These are phyloP conservation scores for Setomelanomma holmii DNA, from an alignment of 2,329 filamentous ascomycete species.

Conservation along the genomic window DNA sequence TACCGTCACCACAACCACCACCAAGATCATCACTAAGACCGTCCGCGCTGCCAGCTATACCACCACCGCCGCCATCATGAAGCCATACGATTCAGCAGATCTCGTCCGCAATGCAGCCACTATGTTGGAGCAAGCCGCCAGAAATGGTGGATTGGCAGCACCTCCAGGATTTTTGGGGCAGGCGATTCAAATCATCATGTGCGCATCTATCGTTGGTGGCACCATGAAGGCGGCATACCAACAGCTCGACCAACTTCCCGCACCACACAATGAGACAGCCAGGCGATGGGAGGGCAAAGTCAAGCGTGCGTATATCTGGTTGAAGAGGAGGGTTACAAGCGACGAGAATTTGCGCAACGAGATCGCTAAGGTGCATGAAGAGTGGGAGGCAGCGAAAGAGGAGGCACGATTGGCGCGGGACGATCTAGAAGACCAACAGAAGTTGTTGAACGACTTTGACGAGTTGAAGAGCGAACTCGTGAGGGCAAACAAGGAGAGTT, in stretches of 20 bases:
- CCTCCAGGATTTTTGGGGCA: no score
- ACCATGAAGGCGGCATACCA: background rate
- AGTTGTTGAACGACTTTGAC: no score
- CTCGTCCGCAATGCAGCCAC: background rate
- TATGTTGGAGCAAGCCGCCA: background rate
- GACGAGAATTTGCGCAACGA: background rate
- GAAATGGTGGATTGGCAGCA: no score
- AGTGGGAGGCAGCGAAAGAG: background rate
- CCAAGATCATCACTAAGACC: background rate
- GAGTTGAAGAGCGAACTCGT: no score
- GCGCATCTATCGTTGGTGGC: background rate
- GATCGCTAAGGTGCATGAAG: background rate
- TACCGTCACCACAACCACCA: background rate
- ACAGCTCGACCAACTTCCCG: background rate
- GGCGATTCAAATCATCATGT: background rate
- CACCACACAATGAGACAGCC: background rate
- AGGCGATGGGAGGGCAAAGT: background rate
- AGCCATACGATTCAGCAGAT: no score
- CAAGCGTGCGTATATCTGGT: background rate
- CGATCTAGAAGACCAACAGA: no score
- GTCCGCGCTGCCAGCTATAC: background rate
- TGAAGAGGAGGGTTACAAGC: background rate
- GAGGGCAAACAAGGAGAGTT: no score
- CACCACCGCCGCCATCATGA: background rate
- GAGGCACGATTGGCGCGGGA: no score